Evolutionary conservation across 805 yeast species (phyloP).

Genomic region (Debaryomyces castellii): DNA sequence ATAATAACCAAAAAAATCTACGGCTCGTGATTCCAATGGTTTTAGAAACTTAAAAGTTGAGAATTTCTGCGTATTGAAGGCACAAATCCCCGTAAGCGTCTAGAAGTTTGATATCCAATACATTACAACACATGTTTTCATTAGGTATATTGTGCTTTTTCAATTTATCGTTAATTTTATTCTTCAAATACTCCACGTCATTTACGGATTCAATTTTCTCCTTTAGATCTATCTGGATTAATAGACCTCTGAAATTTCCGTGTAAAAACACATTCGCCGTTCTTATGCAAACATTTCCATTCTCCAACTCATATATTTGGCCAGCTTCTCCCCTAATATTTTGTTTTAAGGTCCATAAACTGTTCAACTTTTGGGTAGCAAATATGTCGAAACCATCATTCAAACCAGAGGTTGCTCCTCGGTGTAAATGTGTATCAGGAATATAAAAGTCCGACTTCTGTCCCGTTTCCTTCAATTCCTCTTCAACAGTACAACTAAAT

Average conservation of each 20-base stretch:
- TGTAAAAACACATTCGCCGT: constrained; percentile 73
- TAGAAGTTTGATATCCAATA: constrained; percentile 21
- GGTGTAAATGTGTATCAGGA: constrained; percentile 40
- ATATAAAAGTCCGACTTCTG: constrained; percentile 22
- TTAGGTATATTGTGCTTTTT: constrained; percentile 37
- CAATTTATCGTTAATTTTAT: constrained; percentile 26
- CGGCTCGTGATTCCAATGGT: too few relatives aligned
- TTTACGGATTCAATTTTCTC: constrained; percentile 14
- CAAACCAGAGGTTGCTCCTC: constrained; percentile 54
- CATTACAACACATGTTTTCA: constrained; percentile 35
- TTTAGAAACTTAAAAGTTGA: constrained; percentile 17
- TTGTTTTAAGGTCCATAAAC: constrained; percentile 71
- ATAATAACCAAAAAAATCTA: too few relatives aligned
- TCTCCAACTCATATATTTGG: constrained; percentile 54
- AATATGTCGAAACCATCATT: constrained; percentile 59
- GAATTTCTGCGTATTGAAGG: constrained; percentile 39
- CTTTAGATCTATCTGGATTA: constrained; percentile 54
- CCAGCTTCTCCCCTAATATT: constrained; percentile 76
- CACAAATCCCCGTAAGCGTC: constrained; percentile 42
- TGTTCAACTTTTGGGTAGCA: constrained; percentile 56
- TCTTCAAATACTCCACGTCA: constrained; percentile 9
- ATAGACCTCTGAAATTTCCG: constrained; percentile 69
- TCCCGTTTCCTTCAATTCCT: constrained; percentile 21
- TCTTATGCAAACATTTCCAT: constrained; percentile 53
- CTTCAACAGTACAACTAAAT: constrained; percentile 33